These are phyloP conservation scores for Alternaria brassicicola DNA, from an alignment of 2,329 filamentous ascomycete genomes.

Conservation along the genomic window DNA sequence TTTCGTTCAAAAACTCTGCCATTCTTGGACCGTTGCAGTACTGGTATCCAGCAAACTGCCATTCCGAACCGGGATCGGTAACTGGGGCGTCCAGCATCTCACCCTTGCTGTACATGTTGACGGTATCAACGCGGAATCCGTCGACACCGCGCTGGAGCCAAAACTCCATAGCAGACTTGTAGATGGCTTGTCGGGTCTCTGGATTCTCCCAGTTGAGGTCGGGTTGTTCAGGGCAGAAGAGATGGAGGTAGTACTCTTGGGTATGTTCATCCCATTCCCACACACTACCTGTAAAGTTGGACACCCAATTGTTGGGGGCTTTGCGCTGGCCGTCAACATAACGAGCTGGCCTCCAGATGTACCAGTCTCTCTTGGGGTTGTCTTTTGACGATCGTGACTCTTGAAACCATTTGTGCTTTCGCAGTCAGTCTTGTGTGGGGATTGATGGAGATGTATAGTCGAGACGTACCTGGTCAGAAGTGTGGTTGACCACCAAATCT, in stretches of 20 bases:
- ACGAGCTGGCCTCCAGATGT: constrained; percentile 59
- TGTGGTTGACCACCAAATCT: constrained; percentile 52
- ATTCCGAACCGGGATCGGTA: constrained; percentile 39
- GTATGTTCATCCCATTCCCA: constrained; percentile 78
- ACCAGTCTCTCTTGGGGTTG: constrained; percentile 62
- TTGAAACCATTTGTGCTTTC: constrained; percentile 62
- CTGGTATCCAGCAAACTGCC: constrained; percentile 51
- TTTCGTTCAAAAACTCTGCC: constrained; percentile 70
- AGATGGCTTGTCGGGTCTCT: constrained; percentile 70
- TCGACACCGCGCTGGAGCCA: constrained; percentile 75
- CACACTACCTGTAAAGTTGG: constrained; percentile 65
- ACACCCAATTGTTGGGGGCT: constrained; percentile 77
- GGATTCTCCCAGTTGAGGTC: constrained; percentile 86
- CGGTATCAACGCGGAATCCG: constrained; percentile 51
- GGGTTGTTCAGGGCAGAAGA: constrained; percentile 77
- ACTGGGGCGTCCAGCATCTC: constrained; percentile 43
- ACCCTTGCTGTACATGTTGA: constrained; percentile 48
- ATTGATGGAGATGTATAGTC: no score
- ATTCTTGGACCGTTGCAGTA: constrained; percentile 73
- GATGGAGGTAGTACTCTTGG: constrained; percentile 73
- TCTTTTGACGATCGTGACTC: constrained; percentile 59
- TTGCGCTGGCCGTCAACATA: constrained; percentile 63
- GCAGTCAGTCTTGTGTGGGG: constrained; percentile 7
- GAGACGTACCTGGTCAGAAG: constrained; percentile 39
- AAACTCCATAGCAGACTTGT: constrained; percentile 72